Evolutionary conservation across 78 protist species (phyloP).

Genomic region (Cavenderia fasciculata): DNA sequence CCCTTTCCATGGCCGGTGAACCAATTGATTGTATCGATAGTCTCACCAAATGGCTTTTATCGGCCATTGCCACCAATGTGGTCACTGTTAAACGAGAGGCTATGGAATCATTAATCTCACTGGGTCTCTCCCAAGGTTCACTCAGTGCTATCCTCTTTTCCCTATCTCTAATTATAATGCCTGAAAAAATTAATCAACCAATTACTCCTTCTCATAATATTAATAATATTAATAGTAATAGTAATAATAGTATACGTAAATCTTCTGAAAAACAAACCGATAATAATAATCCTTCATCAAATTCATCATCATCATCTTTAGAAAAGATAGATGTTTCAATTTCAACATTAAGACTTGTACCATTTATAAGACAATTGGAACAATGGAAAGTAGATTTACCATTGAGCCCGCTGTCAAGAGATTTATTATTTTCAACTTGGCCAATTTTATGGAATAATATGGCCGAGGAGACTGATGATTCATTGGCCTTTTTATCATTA

Average conservation of each 20-base stretch:
- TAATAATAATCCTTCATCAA: neutral
- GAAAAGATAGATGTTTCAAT: neutral
- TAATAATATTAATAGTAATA: neutral
- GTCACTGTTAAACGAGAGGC: constrained; percentile 43
- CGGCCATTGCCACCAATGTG: constrained; percentile 29
- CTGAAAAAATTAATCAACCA: constrained; percentile 8
- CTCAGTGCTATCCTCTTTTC: constrained; percentile 34
- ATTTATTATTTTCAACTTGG: constrained; percentile 59
- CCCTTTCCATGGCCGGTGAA: constrained; percentile 71
- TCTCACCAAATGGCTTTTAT: constrained; percentile 62
- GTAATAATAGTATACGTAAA: constrained; percentile 4
- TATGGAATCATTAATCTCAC: constrained; percentile 63
- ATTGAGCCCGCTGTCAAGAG: constrained; percentile 60
- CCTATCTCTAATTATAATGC: constrained; percentile 38
- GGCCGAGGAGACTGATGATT: constrained; percentile 40
- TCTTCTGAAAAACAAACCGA: neutral
- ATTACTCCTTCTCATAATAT: neutral
- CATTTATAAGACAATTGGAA: constrained; percentile 34
- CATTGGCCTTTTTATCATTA: constrained; percentile 21
- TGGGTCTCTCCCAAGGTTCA: constrained; percentile 56
- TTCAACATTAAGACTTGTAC: constrained; percentile 10
- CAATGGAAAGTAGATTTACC: constrained; percentile 84
- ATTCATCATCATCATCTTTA: neutral
- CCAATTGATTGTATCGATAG: constrained; percentile 78
- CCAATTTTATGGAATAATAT: constrained; percentile 77